Conservation (phyloP, 2,329 filamentous ascomycete genomes). For the Aspergillus glaucus region DNA sequence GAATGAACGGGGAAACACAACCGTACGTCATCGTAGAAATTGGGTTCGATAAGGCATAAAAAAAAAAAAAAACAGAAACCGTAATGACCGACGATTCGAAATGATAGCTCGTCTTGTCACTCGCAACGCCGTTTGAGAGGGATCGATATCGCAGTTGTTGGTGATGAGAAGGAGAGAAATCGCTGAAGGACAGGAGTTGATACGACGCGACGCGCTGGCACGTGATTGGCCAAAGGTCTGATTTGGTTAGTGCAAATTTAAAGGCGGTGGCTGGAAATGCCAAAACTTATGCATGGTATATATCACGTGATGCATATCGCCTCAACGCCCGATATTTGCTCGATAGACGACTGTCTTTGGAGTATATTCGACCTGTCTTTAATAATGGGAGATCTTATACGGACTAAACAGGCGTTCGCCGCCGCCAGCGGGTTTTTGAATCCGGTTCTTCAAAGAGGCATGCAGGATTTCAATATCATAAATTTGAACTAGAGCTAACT, state of each 20-base stretch:
- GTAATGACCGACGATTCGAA: neutral
- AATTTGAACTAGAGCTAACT: slow-evolving; percentile 22
- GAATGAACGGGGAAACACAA: slow-evolving; percentile 5
- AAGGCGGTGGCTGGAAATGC: neutral
- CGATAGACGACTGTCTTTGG: neutral
- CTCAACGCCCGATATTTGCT: neutral
- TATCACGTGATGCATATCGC: neutral
- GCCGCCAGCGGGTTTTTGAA: slow-evolving; percentile 30
- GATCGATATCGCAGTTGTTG: slow-evolving; percentile 3
- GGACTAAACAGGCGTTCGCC: slow-evolving; percentile 27
- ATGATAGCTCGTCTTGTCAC: slow-evolving; percentile 1
- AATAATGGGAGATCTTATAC: slow-evolving; percentile 23
- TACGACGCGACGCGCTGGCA: slow-evolving; percentile 6
- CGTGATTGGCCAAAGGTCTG: slow-evolving; percentile 1
- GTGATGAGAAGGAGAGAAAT: slow-evolving; percentile 5
- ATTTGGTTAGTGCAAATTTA: neutral
- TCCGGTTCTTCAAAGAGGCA: slow-evolving; percentile 38
- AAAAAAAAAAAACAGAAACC: slow-evolving; percentile 1
- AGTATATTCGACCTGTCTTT: neutral
- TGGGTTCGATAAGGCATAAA: slow-evolving; percentile 10
- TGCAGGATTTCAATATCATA: slow-evolving; percentile 16
- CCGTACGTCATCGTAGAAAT: slow-evolving; percentile 7
- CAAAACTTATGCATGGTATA: neutral
- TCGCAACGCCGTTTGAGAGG: slow-evolving; percentile 5
- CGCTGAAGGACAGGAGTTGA: neutral